Percentiles rank a stretch among this genome's conserved stretches.
These are phyloP conservation scores for Verbena officinalis DNA, from an alignment of 257 asterid genomes.

Conservation along the genomic window DNA sequence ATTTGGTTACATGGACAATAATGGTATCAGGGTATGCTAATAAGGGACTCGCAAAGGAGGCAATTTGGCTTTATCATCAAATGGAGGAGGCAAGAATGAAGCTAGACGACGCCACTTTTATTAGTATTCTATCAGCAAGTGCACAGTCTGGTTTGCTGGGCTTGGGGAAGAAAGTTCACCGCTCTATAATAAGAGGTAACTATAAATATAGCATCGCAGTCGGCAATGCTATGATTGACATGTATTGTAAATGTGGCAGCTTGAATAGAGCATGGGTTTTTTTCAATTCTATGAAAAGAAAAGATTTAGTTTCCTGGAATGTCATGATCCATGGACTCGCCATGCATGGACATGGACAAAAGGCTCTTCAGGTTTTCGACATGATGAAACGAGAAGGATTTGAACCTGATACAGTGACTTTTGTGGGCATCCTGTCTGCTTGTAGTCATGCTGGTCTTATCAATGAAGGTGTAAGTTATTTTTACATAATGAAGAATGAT, in stretches of 20 bases:
- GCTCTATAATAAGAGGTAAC: constrained; percentile 35
- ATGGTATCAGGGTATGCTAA: constrained; percentile 72
- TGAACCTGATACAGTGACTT: constrained; percentile 68
- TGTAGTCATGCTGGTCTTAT: constrained; percentile 74
- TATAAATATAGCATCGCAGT: constrained; percentile 43
- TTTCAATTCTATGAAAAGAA: constrained; percentile 48
- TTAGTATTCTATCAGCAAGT: constrained; percentile 68
- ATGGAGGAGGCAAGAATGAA: constrained; percentile 46
- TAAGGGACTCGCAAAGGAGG: constrained; percentile 69
- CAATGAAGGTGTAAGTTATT: constrained; percentile 52
- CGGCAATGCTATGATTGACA: constrained; percentile 70
- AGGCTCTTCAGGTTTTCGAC: constrained; percentile 63
- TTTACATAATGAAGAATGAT: constrained; percentile 62
- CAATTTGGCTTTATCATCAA: constrained; percentile 49
- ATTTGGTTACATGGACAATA: constrained; percentile 76
- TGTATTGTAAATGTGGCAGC: constrained; percentile 88
- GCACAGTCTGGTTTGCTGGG: constrained; percentile 71
- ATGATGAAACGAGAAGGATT: constrained; percentile 61
- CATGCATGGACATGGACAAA: constrained; percentile 62
- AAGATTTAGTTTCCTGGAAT: constrained; percentile 80
- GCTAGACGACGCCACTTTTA: constrained; percentile 57
- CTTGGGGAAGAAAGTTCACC: constrained; percentile 75
- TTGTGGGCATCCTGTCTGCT: constrained; percentile 68
- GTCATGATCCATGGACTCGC: constrained; percentile 82
- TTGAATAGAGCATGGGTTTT: constrained; percentile 54